Percentiles rank a stretch among this genome's conserved stretches.
These are phyloP conservation scores for Suillus subalutaceus DNA, from an alignment of 768 basidiomycete genomes.

Conservation along the genomic window DNA sequence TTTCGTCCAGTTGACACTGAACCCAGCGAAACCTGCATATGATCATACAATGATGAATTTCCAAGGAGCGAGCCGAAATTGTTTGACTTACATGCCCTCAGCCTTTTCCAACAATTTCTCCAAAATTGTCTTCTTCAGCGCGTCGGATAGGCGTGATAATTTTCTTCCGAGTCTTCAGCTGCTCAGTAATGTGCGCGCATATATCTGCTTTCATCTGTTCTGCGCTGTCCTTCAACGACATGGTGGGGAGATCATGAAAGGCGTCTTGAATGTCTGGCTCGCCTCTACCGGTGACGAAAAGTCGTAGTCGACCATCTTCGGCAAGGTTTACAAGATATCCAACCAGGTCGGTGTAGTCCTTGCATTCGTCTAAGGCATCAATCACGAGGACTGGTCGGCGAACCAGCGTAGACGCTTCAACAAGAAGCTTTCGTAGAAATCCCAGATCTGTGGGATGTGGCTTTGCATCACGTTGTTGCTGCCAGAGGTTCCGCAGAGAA, in stretches of 20 bases:
- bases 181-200: not conserved
- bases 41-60: not conserved
- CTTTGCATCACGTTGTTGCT: not conserved
- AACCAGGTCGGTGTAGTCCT: slow-evolving; percentile 7
- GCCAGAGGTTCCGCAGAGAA: not conserved
- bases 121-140: not conserved
- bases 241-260: slow-evolving; percentile 2
- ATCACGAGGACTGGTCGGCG: slow-evolving; percentile 10
- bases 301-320: slow-evolving; percentile 2
- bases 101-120: slow-evolving; percentile 9
- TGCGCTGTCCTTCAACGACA: slow-evolving; percentile 6
- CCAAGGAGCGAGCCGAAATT: not conserved
- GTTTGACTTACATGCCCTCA: slow-evolving; percentile 10
- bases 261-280: not conserved
- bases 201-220: slow-evolving; percentile 7
- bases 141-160: not conserved
- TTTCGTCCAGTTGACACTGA: slow-evolving; percentile 10
- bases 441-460: not conserved
- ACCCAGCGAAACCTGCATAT: slow-evolving; percentile 13
- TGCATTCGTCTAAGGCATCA: slow-evolving; percentile 20
- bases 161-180: not conserved
- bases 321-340: not conserved
- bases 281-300: slow-evolving; percentile 14
- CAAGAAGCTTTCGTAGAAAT: not conserved
- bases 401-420: not conserved